phyloP scores from a whole-genome alignment of 306 rosid species.

The Vigna hirtella region DNA sequence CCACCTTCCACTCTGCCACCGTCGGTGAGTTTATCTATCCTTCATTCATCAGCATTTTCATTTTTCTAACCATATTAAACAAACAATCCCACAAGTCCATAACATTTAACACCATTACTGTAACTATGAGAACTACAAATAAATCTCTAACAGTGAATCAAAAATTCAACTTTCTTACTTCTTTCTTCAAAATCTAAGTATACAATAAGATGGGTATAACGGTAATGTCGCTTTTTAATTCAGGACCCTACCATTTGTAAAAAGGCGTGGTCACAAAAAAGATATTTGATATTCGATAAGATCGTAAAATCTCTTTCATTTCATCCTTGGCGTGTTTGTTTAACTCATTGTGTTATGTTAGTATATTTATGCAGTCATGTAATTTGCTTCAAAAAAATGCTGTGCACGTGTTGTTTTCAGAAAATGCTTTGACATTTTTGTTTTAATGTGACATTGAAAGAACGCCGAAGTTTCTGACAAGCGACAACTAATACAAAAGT shows the following conservation, averaged over 20 bases:
- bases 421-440: background rate
- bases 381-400: background rate
- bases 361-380: background rate
- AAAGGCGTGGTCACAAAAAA: background rate
- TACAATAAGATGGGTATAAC: background rate
- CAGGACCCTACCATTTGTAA: background rate
- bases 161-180: no score
- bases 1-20: slow-evolving; percentile 92
- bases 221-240: background rate
- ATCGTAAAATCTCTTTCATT: background rate
- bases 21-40: slow-evolving; percentile 59
- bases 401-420: background rate
- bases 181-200: no score
- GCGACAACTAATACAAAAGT: background rate
- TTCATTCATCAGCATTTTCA: background rate
- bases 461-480: background rate
- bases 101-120: no score
- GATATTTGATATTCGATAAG: background rate
- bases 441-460: background rate
- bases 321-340: background rate
- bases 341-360: background rate
- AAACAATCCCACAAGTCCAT: no score
- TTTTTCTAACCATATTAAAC: no score
- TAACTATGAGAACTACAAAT: no score
- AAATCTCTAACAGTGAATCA: no score